Base-by-base conservation (phyloP, 805 yeast species). In the Kluyveromyces siamensis region DNA sequence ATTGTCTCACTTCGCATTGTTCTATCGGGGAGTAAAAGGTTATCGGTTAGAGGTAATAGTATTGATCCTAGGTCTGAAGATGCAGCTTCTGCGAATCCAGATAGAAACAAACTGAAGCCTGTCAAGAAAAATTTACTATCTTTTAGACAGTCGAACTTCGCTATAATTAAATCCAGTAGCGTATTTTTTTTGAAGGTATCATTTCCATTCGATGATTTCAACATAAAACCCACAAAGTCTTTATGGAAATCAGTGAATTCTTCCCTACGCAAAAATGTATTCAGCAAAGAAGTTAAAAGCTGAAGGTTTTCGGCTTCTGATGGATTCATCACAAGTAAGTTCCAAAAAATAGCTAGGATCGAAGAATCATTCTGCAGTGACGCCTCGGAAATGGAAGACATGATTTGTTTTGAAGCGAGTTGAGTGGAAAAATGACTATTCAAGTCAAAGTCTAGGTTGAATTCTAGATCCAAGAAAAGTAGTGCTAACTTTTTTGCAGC, bases 271-370 rank as follows among this genome's bases (percentile, higher is more conserved):
- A 25, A 14, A 8, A n/a, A 36, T 14, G 7, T 45, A 39, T 27
- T 27, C 11, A 47, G 17, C 21, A 59, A 37, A 25, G 50, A 46
- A 16, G 13, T 14, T 18, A 50, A 33, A 13, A 50, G 38, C 9
- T 40, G 35, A 36, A 59, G 57, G 19, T 66, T 56, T 5, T 60
- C 51, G n/a, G 59, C 58, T 14, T 68, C 54, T 7, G 73, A 65
- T 52, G 67, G 57, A 39, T 65, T 70, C 37, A 80, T 56, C 16
- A 80, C 52, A 2, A 70, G 53, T 13, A 77, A 52, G 59, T 79
- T 73, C 85, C 86, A 80, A 55, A 74, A 74, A 6, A 76, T 55
- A 6, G 74, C 74, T 25, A 67, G 58, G n/a, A 71, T 19, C 33
- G 33, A 8, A 2, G 13, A 17, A 19, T 43, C 39, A 19, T 33